phyloP scores from a whole-genome alignment of 2,329 filamentous ascomycete species.

The Arthrocladium fulminans region DNA sequence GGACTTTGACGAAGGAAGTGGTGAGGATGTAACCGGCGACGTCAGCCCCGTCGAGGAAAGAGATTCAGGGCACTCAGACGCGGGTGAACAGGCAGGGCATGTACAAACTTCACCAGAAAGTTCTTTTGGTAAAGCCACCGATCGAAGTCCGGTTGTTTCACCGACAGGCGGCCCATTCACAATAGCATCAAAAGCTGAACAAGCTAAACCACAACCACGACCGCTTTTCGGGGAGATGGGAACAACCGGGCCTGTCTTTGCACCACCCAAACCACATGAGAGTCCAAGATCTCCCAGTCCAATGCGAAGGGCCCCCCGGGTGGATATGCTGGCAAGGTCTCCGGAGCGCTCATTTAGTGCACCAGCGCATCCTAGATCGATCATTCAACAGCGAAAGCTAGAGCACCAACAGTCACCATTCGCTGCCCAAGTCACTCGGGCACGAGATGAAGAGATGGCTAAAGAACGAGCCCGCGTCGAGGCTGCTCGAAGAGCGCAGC shows the following conservation, averaged over 20 bases:
- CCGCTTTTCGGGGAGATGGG: constrained; percentile 38
- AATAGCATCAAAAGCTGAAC: constrained; percentile 27
- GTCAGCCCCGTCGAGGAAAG: constrained; percentile 25
- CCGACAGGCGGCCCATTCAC: constrained; percentile 34
- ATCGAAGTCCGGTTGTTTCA: constrained; percentile 31
- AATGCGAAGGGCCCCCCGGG: constrained; percentile 28
- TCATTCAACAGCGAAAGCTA: constrained; percentile 33
- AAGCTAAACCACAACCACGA: constrained; percentile 25
- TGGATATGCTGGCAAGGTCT: constrained; percentile 27
- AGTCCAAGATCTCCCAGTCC: constrained; percentile 40
- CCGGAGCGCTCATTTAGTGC: constrained; percentile 31
- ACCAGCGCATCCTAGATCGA: constrained; percentile 30
- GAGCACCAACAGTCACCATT: constrained; percentile 25
- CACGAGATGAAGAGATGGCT: constrained; percentile 17
- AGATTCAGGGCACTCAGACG: constrained; percentile 9
- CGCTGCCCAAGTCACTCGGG: constrained; percentile 17
- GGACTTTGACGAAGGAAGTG: constrained; percentile 37
- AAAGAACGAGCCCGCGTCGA: constrained; percentile 20
- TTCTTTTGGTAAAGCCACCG: constrained; percentile 33
- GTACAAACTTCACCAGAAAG: constrained; percentile 36
- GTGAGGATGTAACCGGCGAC: constrained; percentile 38
- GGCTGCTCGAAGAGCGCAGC: constrained; percentile 16
- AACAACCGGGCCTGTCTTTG: constrained; percentile 28
- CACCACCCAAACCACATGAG: constrained; percentile 28
- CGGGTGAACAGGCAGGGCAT: constrained; percentile 20